phyloP scores from a whole-genome alignment of 495 filamentous ascomycete species.

The Margaritispora aquatica region DNA sequence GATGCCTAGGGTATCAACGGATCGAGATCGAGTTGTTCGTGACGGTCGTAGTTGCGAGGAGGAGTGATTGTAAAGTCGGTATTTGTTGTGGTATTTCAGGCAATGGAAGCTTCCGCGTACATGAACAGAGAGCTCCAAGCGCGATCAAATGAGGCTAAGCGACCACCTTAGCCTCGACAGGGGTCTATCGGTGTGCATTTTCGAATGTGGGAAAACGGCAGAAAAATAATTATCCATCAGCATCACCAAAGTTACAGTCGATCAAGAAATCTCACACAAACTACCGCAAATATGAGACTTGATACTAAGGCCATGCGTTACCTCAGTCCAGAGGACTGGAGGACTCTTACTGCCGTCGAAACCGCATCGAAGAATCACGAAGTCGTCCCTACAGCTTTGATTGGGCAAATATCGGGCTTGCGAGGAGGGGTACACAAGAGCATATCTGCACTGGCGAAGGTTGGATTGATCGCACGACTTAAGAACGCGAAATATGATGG shows the following conservation, averaged over 20 bases:
- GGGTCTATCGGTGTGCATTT: slow-evolving; percentile 9
- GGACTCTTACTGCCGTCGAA: slow-evolving; percentile 89
- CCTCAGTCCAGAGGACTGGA: slow-evolving; percentile 88
- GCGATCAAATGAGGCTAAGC: slow-evolving; percentile 10
- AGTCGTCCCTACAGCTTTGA: slow-evolving; percentile 85
- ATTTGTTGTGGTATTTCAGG: slow-evolving; percentile 18
- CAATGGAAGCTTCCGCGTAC: slow-evolving; percentile 27
- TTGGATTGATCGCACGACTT: slow-evolving; percentile 82
- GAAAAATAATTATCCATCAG: slow-evolving; percentile 13
- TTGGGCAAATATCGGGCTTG: slow-evolving; percentile 74
- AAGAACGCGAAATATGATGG: slow-evolving; percentile 98
- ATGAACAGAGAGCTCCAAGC: slow-evolving; percentile 9
- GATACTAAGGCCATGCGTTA: slow-evolving; percentile 89
- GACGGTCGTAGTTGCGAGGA: not conserved
- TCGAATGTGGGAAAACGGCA: slow-evolving; percentile 2
- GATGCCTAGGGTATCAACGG: not conserved
- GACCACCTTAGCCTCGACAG: slow-evolving; percentile 11
- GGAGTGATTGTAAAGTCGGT: slow-evolving; percentile 2
- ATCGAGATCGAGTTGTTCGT: not conserved
- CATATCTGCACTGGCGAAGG: slow-evolving; percentile 88
- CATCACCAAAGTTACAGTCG: not conserved
- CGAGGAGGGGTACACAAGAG: slow-evolving; percentile 78
- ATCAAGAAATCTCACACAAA: not conserved
- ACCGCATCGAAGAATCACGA: slow-evolving; percentile 94
- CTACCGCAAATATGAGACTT: slow-evolving; percentile 69